Conservation (phyloP, 176 grass and related monocot species). For the Zizania latifolia region DNA sequence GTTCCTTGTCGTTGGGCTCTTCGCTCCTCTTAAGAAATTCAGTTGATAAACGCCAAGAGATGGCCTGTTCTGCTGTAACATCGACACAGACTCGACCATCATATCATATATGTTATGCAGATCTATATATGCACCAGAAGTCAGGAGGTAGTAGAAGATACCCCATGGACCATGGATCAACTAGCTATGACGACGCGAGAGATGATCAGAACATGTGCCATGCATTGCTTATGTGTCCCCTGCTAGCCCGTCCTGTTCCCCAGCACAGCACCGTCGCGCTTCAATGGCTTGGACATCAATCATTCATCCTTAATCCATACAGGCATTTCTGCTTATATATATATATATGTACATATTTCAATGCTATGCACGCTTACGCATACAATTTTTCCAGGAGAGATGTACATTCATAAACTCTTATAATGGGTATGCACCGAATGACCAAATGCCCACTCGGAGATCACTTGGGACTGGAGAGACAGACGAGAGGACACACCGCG, state of each 20-base stretch:
- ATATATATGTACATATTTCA: neutral
- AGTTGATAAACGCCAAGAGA: neutral
- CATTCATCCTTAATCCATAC: neutral
- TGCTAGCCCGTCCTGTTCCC: neutral
- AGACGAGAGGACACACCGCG: too few relatives aligned
- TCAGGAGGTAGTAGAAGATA: neutral
- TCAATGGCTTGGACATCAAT: neutral
- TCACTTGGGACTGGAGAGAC: too few relatives aligned
- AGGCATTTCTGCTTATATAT: neutral
- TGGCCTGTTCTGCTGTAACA: neutral
- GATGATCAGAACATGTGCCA: neutral
- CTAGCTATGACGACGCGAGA: neutral
- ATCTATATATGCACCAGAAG: neutral
- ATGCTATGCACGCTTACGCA: neutral
- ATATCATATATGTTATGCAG: neutral
- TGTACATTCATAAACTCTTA: too few relatives aligned
- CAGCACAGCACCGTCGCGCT: neutral
- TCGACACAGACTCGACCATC: neutral
- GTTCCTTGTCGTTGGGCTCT: constrained; percentile 15
- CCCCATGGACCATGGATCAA: neutral
- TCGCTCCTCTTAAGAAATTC: neutral
- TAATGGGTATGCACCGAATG: too few relatives aligned
- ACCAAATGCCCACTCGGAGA: too few relatives aligned
- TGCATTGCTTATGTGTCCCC: too few relatives aligned
- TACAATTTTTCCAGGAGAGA: neutral